These are phyloP conservation scores for Whalleya microplaca DNA, from an alignment of 2,329 filamentous ascomycete species.

Conservation along the genomic window DNA sequence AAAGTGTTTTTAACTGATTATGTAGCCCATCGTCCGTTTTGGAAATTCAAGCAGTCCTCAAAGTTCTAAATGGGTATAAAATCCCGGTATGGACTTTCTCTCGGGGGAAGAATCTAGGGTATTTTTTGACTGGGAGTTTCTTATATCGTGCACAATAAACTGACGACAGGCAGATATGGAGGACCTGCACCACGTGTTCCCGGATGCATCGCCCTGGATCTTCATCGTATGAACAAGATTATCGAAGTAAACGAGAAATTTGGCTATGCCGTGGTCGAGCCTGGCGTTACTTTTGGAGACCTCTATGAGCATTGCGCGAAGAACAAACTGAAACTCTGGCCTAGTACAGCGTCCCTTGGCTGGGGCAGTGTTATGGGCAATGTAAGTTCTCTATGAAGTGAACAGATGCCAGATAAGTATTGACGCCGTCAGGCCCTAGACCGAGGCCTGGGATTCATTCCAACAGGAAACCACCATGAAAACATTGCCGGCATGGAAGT, in stretches of 20 bases:
- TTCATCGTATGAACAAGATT: conserved; percentile 49
- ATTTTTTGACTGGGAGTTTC: neutral
- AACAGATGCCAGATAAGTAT: conserved; percentile 1
- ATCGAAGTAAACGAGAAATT: conserved; percentile 48
- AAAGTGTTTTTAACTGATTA: neutral
- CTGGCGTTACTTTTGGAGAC: conserved; percentile 51
- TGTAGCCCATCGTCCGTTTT: conserved; percentile 38
- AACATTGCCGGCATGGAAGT: conserved; percentile 50
- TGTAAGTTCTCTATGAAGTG: conserved; percentile 33
- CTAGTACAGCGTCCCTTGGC: conserved; percentile 51
- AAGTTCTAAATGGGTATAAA: conserved; percentile 33
- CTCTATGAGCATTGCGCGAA: conserved; percentile 47
- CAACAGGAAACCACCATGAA: conserved; percentile 46
- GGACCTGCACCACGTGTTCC: conserved; percentile 51
- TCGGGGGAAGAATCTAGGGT: conserved; percentile 47
- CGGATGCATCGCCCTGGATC: conserved; percentile 49
- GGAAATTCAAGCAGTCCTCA: conserved; percentile 40
- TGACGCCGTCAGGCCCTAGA: conserved; percentile 42
- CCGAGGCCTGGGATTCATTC: conserved; percentile 44
- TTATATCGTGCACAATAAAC: neutral
- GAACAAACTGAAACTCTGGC: conserved; percentile 48
- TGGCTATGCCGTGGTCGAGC: conserved; percentile 50
- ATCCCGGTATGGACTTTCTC: conserved; percentile 38
- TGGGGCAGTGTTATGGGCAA: conserved; percentile 56
- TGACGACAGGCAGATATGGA: conserved; percentile 44